Conservation (phyloP, 164 flowering plant species). For the Sextonia rubra region DNA sequence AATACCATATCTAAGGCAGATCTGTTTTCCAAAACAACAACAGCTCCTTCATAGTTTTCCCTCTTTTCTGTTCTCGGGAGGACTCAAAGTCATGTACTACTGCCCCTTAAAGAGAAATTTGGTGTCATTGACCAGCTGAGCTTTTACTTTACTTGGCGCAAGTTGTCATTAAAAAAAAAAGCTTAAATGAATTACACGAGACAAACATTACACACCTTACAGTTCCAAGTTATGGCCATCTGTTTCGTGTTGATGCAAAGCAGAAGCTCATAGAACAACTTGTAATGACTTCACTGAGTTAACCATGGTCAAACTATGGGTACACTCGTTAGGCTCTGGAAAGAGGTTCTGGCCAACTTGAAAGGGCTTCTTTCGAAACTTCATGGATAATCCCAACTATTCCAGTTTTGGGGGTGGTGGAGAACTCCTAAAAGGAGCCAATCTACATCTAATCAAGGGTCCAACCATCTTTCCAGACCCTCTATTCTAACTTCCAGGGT, state of each 20-base stretch:
- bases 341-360: neutral
- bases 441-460: neutral
- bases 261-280: neutral
- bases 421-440: neutral
- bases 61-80: too few species aligned
- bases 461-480: neutral
- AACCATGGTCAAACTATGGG: neutral
- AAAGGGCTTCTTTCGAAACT: too few species aligned
- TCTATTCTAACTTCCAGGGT: neutral
- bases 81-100: neutral
- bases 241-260: neutral
- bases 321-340: neutral
- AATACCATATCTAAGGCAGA: too few species aligned
- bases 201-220: neutral
- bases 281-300: neutral
- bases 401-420: neutral
- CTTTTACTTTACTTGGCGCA: neutral
- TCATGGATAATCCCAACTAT: too few species aligned
- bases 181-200: neutral
- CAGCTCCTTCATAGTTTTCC: neutral
- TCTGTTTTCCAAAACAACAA: neutral
- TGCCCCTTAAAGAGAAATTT: neutral
- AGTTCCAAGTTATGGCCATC: neutral
- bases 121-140: neutral
- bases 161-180: neutral